Conservation (phyloP, 2,329 filamentous ascomycete species). For the Colletotrichum coccodes region DNA sequence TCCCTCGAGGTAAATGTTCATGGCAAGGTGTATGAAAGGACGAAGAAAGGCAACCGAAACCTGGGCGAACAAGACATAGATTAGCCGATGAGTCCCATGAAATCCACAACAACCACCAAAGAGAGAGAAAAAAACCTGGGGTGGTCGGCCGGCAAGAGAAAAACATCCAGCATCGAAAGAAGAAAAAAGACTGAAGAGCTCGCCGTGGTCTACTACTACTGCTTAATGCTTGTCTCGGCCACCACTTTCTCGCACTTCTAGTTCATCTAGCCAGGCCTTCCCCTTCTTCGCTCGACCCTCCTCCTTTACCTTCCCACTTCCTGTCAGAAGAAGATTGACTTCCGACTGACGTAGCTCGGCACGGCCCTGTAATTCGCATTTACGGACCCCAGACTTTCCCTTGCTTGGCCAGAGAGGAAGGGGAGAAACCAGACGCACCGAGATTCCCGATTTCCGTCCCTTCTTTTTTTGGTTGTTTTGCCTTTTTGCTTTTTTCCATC, state of each 20-base stretch:
- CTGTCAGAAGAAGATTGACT: conserved; percentile 25
- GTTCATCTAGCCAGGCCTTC: conserved; percentile 22
- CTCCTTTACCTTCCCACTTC: conserved; percentile 20
- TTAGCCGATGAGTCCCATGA: not conserved
- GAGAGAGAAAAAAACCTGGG: not conserved
- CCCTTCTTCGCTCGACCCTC: conserved; percentile 25
- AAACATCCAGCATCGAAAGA: not conserved
- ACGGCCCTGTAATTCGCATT: not conserved
- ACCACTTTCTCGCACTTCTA: not conserved
- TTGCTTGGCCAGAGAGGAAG: not conserved
- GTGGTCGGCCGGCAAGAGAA: not conserved
- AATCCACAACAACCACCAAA: conserved; percentile 4
- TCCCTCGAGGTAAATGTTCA: not conserved
- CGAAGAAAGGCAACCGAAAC: conserved; percentile 5
- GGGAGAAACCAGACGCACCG: too few species aligned
- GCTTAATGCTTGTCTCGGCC: conserved; percentile 15
- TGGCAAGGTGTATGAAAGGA: not conserved
- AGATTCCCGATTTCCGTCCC: not conserved
- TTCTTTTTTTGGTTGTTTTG: not conserved
- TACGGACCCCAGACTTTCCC: not conserved
- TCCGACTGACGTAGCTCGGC: conserved; percentile 19
- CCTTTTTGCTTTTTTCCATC: not conserved
- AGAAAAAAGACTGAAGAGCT: not conserved
- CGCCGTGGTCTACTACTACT: not conserved
- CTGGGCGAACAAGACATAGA: not conserved